A percentile compares a stretch with the other conserved stretches of the same genome.
These are phyloP conservation scores for Sclerotinia borealis DNA, from an alignment of 2,329 filamentous ascomycete genomes.

Conservation along the genomic window DNA sequence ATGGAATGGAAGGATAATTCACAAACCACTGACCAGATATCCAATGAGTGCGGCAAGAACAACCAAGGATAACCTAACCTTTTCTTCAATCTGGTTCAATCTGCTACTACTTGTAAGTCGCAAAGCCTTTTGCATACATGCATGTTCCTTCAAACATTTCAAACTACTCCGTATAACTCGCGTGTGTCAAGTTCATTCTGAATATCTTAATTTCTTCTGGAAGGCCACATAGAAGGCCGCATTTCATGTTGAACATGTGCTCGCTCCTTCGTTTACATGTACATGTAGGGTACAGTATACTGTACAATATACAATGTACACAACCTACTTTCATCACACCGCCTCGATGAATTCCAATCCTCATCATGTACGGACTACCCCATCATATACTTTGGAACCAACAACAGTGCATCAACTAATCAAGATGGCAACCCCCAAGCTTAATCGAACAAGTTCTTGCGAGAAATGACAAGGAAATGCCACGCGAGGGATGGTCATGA, in stretches of 20 bases:
- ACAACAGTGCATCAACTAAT: background rate
- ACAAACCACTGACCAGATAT: no score
- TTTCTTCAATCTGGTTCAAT: background rate
- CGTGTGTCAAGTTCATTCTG: background rate
- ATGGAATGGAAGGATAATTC: background rate
- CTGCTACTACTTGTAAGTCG: background rate
- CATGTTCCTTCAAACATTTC: background rate
- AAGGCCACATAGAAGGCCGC: conserved; percentile 8
- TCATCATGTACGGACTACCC: background rate
- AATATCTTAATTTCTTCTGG: background rate
- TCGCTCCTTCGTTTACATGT: background rate
- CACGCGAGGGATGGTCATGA: background rate
- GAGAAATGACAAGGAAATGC: background rate
- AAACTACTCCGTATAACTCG: background rate
- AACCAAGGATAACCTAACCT: background rate
- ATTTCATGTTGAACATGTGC: conserved; percentile 6
- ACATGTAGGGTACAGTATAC: background rate
- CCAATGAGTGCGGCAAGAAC: background rate
- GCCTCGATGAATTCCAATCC: background rate
- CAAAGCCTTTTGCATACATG: background rate
- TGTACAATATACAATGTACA: background rate
- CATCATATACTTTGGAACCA: background rate
- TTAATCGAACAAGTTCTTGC: background rate
- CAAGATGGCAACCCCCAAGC: background rate
- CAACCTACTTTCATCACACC: background rate